phyloP scores from a whole-genome alignment of 2,329 filamentous ascomycete species.

The Capronia americana region DNA sequence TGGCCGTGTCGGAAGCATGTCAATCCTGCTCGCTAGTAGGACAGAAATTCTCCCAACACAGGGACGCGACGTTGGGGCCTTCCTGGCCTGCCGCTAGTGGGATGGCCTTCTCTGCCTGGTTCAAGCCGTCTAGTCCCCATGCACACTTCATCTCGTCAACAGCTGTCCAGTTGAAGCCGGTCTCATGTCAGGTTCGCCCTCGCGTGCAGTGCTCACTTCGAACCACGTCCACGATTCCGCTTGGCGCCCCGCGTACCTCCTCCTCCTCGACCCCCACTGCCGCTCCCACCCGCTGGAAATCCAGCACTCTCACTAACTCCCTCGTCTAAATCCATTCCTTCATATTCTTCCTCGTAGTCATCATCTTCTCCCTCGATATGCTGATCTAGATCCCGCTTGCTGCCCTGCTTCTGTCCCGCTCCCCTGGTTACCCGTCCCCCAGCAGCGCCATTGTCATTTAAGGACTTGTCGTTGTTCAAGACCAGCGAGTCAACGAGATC shows the following conservation, averaged over 20 bases:
- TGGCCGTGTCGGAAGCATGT: neutral
- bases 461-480: constrained; percentile 47
- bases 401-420: constrained; percentile 37
- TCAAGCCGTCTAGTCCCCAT: neutral
- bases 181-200: neutral
- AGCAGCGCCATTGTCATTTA: constrained; percentile 30
- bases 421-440: constrained; percentile 11
- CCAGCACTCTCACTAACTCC: constrained; percentile 34
- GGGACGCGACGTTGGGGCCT: neutral
- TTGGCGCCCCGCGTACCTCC: constrained; percentile 35
- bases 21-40: neutral
- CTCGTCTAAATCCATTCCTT: constrained; percentile 43
- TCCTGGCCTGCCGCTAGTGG: neutral
- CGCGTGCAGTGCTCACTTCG: constrained; percentile 16
- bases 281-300: neutral
- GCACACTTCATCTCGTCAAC: neutral
- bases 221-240: constrained; percentile 37
- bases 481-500: constrained; percentile 59
- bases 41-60: neutral
- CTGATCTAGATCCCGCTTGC: constrained; percentile 52
- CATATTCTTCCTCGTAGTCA: constrained; percentile 38
- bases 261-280: constrained; percentile 13
- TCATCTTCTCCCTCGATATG: constrained; percentile 46
- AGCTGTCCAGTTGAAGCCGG: neutral
- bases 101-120: neutral